These are phyloP conservation scores for Penicillium pulvis DNA, from an alignment of 495 filamentous ascomycete genomes.

Conservation along the genomic window DNA sequence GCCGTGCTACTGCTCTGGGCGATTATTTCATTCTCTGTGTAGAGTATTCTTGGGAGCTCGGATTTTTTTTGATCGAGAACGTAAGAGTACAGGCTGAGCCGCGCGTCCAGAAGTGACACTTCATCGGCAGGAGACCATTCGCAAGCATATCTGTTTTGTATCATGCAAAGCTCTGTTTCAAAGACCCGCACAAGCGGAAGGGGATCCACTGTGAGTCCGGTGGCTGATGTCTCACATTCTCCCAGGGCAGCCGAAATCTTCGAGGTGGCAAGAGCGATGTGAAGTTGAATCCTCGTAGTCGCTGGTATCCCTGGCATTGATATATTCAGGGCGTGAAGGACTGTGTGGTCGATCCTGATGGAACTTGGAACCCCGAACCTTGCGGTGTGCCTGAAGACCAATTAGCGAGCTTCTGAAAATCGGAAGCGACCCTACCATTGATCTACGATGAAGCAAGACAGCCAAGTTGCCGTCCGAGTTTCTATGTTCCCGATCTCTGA, in stretches of 20 bases:
- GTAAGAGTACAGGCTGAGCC: slow-evolving; percentile 8
- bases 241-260: slow-evolving; percentile 8
- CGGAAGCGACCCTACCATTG: slow-evolving; percentile 3
- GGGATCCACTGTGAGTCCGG: slow-evolving; percentile 2
- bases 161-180: slow-evolving; percentile 7
- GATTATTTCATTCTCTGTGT: neutral
- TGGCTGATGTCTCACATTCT: slow-evolving; percentile 5
- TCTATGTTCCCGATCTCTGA: slow-evolving; percentile 7
- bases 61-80: slow-evolving; percentile 4
- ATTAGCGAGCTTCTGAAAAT: neutral
- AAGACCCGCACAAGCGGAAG: slow-evolving; percentile 8
- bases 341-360: slow-evolving; percentile 6
- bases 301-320: slow-evolving; percentile 1
- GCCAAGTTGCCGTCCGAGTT: slow-evolving; percentile 3
- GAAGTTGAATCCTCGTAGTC: slow-evolving; percentile 7
- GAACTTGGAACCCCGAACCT: slow-evolving; percentile 6
- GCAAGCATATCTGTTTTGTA: slow-evolving; percentile 1
- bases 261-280: slow-evolving; percentile 7
- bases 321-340: slow-evolving; percentile 8
- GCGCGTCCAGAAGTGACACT: slow-evolving; percentile 6
- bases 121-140: slow-evolving; percentile 12
- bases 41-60: neutral
- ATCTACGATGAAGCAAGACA: slow-evolving; percentile 10
- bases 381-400: neutral
- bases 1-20: slow-evolving; percentile 4